Evolutionary conservation across 164 flowering plant genomes (phyloP).

Genomic region (Chimonanthus praecox): DNA sequence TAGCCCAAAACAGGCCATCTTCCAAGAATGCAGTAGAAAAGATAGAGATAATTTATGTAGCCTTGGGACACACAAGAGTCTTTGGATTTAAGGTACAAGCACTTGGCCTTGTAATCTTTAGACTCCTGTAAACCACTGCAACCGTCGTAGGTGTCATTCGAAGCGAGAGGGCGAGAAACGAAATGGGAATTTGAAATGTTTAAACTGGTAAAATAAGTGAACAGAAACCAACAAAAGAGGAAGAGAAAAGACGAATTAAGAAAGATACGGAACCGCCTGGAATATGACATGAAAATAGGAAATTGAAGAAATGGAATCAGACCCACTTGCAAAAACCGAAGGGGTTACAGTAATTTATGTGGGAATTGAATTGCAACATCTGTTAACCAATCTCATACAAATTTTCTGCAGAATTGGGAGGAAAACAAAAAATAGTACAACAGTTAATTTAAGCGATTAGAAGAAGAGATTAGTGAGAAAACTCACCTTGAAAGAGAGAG

Average conservation of each 20-base stretch:
- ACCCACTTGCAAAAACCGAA: no score
- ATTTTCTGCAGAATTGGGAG: no score
- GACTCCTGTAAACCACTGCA: slow-evolving; percentile 22
- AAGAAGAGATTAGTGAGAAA: no score
- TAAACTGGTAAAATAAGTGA: not conserved
- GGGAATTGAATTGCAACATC: no score
- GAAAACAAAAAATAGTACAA: no score
- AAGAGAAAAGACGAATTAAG: not conserved
- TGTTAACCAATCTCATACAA: no score
- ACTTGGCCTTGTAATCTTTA: slow-evolving; percentile 30
- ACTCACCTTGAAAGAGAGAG: no score
- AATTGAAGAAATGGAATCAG: no score
- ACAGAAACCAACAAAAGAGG: not conserved
- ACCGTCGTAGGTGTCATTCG: not conserved
- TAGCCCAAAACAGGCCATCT: slow-evolving; percentile 31
- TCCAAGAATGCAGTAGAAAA: slow-evolving; percentile 60
- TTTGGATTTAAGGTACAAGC: slow-evolving; percentile 37
- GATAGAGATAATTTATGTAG: slow-evolving; percentile 46
- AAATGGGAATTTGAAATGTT: not conserved
- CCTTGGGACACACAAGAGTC: slow-evolving; percentile 45
- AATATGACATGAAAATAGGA: no score
- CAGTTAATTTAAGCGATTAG: no score
- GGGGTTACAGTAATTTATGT: no score
- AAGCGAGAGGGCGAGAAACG: not conserved
- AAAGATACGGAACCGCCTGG: not conserved